phyloP scores from a whole-genome alignment of 495 filamentous ascomycete species.

The Chlorociboria aeruginascens region DNA sequence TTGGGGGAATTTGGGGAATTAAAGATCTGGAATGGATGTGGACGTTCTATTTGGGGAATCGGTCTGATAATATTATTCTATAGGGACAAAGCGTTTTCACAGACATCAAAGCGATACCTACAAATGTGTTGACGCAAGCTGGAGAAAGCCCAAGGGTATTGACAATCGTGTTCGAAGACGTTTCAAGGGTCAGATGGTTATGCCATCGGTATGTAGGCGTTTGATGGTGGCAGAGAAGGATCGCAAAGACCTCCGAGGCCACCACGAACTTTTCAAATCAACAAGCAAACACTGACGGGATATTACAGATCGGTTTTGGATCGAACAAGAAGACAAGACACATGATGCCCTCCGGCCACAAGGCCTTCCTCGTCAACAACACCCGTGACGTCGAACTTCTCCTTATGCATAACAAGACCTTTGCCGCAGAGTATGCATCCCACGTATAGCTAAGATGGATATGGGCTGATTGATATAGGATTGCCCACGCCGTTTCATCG shows the following conservation, averaged over 20 bases:
- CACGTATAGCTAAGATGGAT: neutral
- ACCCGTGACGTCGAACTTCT: constrained; percentile 88
- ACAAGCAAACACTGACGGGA: constrained; percentile 10
- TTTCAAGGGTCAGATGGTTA: constrained; percentile 88
- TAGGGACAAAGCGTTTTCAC: constrained; percentile 81
- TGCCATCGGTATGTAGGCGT: constrained; percentile 80
- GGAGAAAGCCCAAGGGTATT: constrained; percentile 99
- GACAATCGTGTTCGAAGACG: constrained; percentile 84
- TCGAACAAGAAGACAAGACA: constrained; percentile 98
- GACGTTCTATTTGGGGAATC: neutral
- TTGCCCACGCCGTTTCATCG: constrained; percentile 92
- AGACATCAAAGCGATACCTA: constrained; percentile 96
- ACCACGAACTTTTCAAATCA: neutral
- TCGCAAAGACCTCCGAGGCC: neutral
- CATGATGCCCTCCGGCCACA: constrained; percentile 98
- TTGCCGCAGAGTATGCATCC: constrained; percentile 80
- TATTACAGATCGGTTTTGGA: constrained; percentile 81
- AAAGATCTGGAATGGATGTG: neutral
- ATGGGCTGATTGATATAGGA: constrained; percentile 40
- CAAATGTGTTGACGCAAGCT: constrained; percentile 73
- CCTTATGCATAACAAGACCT: constrained; percentile 99
- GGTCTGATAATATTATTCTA: constrained; percentile 6
- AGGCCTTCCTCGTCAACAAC: constrained; percentile 99
- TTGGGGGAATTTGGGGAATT: constrained; percentile 10
- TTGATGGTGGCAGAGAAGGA: neutral